A percentile compares a stretch with the other conserved stretches of the same genome.
These are phyloP conservation scores for Cercospora sp. DNA, from an alignment of 2,329 filamentous ascomycete species.

Conservation along the genomic window DNA sequence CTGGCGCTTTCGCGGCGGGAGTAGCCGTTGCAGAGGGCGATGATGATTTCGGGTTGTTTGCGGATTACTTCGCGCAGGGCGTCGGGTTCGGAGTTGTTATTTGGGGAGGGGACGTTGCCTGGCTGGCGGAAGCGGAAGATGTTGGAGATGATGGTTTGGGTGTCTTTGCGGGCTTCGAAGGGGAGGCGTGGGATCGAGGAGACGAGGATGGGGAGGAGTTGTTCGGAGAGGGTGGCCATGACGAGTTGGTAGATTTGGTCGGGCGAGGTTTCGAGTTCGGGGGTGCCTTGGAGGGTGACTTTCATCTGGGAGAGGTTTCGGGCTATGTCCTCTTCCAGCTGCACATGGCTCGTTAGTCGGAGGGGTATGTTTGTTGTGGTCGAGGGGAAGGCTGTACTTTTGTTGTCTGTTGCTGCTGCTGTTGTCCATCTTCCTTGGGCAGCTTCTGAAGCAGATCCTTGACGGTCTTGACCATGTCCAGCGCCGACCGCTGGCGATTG, in stretches of 20 bases:
- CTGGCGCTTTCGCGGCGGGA: slow-evolving; percentile 88
- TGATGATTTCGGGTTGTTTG: slow-evolving; percentile 79
- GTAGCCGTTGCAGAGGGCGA: slow-evolving; percentile 86
- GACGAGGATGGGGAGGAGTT: slow-evolving; percentile 81
- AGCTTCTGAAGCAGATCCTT: slow-evolving; percentile 64
- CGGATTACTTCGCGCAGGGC: slow-evolving; percentile 87
- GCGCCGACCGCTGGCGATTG: slow-evolving; percentile 60
- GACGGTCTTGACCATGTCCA: slow-evolving; percentile 62
- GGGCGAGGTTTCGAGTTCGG: slow-evolving; percentile 81
- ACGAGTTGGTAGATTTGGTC: slow-evolving; percentile 88
- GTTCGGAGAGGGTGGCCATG: slow-evolving; percentile 80
- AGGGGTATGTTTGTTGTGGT: background rate
- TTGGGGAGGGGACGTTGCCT: slow-evolving; percentile 54
- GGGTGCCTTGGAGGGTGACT: slow-evolving; percentile 85
- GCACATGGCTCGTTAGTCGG: slow-evolving; percentile 5
- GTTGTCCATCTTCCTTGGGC: slow-evolving; percentile 51
- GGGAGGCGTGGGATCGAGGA: slow-evolving; percentile 79
- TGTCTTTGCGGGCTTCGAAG: slow-evolving; percentile 95
- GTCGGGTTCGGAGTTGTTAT: slow-evolving; percentile 68
- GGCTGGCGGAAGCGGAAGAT: slow-evolving; percentile 85
- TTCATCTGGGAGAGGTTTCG: slow-evolving; percentile 90
- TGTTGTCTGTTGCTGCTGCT: slow-evolving; percentile 51
- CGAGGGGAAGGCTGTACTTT: slow-evolving; percentile 25
- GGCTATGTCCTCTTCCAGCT: slow-evolving; percentile 83
- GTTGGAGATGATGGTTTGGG: slow-evolving; percentile 92